These are phyloP conservation scores for Dictyostelium brefeldianum DNA, from an alignment of 78 protist genomes.

Conservation along the genomic window DNA sequence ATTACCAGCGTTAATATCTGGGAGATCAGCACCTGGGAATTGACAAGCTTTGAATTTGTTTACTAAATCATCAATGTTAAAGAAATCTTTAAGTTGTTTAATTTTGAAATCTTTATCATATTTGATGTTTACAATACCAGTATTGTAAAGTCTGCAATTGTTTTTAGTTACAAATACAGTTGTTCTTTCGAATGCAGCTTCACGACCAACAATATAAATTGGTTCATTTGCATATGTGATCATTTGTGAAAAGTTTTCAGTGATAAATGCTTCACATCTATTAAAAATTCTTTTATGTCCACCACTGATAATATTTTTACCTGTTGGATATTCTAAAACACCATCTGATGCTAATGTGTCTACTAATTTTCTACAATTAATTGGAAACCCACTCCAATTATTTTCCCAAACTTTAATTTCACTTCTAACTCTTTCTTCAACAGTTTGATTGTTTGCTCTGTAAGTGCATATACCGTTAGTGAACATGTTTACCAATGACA, in stretches of 20 bases:
- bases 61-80: constrained; percentile 58
- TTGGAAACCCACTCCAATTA: constrained; percentile 84
- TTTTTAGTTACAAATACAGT: constrained; percentile 65
- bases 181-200: constrained; percentile 61
- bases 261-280: constrained; percentile 72
- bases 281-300: constrained; percentile 62
- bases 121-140: constrained; percentile 76
- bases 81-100: constrained; percentile 71
- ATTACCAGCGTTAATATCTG: constrained; percentile 54
- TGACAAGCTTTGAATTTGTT: constrained; percentile 53
- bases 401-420: constrained; percentile 59
- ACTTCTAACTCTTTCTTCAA: constrained; percentile 63
- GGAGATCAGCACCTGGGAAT: constrained; percentile 74
- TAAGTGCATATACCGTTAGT: too few species aligned
- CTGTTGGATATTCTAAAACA: constrained; percentile 78
- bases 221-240: constrained; percentile 25
- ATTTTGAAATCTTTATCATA: constrained; percentile 70
- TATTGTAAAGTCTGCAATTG: constrained; percentile 57
- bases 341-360: constrained; percentile 71
- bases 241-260: constrained; percentile 65
- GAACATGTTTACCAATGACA: too few species aligned
- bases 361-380: constrained; percentile 78
- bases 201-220: constrained; percentile 33
- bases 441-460: constrained; percentile 15
- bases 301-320: constrained; percentile 68